phyloP scores from a whole-genome alignment of 208 protist species.

The Strigomonas culicis region DNA sequence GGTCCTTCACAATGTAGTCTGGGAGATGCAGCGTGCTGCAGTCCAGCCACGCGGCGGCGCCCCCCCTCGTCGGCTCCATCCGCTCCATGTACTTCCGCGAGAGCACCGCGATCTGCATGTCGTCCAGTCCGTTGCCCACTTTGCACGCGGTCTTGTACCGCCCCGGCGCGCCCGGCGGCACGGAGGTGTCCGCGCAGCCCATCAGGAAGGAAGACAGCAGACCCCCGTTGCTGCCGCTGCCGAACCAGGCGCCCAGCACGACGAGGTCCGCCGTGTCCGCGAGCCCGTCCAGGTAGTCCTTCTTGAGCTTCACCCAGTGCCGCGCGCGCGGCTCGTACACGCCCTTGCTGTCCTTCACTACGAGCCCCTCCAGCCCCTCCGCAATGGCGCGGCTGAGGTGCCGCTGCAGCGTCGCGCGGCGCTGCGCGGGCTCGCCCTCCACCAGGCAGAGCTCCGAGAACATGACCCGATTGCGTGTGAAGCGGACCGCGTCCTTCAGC shows the following conservation, averaged over 20 bases:
- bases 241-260: slow-evolving; percentile 75
- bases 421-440: slow-evolving; percentile 26
- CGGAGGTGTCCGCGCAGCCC: slow-evolving; percentile 46
- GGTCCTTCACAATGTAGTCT: slow-evolving; percentile 63
- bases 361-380: slow-evolving; percentile 72
- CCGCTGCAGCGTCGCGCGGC: slow-evolving; percentile 26
- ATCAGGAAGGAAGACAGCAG: slow-evolving; percentile 73
- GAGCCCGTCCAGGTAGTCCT: slow-evolving; percentile 80
- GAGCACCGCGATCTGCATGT: slow-evolving; percentile 44
- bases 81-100: slow-evolving; percentile 31
- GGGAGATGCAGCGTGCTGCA: slow-evolving; percentile 39
- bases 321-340: slow-evolving; percentile 71
- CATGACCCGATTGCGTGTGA: slow-evolving; percentile 41
- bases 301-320: slow-evolving; percentile 90
- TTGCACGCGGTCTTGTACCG: slow-evolving; percentile 82
- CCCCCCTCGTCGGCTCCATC: slow-evolving; percentile 33
- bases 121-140: slow-evolving; percentile 59
- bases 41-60: slow-evolving; percentile 49
- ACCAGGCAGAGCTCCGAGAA: slow-evolving; percentile 62
- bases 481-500: slow-evolving; percentile 28
- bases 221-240: slow-evolving; percentile 68
- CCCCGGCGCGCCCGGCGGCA: slow-evolving; percentile 18
- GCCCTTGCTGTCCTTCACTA: slow-evolving; percentile 68
- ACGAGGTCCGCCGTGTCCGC: slow-evolving; percentile 83
- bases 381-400: slow-evolving; percentile 57